These are phyloP conservation scores for Avena atlantica DNA, from an alignment of 176 grass and related monocot genomes.

Conservation along the genomic window DNA sequence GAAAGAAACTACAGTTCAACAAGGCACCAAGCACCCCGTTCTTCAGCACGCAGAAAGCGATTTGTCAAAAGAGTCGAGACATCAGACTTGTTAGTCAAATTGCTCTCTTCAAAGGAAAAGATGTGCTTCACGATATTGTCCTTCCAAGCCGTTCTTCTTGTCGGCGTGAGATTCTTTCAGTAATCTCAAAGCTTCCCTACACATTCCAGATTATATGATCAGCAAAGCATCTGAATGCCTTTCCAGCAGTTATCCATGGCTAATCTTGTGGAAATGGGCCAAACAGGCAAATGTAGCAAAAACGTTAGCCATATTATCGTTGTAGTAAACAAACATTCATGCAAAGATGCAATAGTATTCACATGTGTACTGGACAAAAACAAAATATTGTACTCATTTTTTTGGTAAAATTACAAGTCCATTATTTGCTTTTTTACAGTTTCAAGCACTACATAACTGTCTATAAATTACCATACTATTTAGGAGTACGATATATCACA, in stretches of 20 bases:
- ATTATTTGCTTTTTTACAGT: not conserved
- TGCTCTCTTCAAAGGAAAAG: not conserved
- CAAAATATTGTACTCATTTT: not conserved
- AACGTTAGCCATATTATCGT: not conserved
- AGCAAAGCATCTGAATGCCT: not conserved
- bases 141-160: not conserved
- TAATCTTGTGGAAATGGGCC: not conserved
- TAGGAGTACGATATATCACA: not conserved
- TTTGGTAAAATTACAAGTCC: not conserved
- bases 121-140: not conserved
- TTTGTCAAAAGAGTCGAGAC: not conserved
- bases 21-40: not conserved
- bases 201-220: not conserved
- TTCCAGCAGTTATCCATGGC: not conserved
- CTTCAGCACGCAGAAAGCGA: not conserved
- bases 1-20: not conserved
- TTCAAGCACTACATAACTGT: not conserved
- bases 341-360: not conserved
- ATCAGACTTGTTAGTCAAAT: not conserved
- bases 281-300: not conserved
- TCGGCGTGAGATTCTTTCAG: not conserved
- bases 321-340: not conserved
- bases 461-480: not conserved
- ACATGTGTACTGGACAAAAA: not conserved
- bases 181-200: not conserved